Evolutionary conservation across 2,329 filamentous ascomycete species (phyloP), one percentile per base, ranked within the genome.

Genomic region (Cryphonectria nitschkei): DNA sequence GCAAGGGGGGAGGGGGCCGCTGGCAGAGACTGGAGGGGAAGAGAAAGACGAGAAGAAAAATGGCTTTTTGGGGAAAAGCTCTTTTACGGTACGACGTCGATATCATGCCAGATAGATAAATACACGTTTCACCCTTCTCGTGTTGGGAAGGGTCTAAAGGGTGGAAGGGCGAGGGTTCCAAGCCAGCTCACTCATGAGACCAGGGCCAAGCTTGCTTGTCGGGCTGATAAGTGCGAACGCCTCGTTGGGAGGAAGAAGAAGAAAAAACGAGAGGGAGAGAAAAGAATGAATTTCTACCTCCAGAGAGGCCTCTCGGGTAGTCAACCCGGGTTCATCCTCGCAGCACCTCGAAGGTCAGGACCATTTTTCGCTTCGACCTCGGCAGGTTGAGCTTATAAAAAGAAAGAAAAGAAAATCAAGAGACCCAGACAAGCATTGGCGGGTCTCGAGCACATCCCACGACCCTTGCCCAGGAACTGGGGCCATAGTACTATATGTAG

Each of bases 121-220:
- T 34, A 16, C 37, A 19, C 9, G 61, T 63, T 46, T 63, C 61
- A 63, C 61, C n/a, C 3, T 43, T 11, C 61, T 46, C 61, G 61
- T 63, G 61, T 63, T 46, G 61, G 16, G 61, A 26, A 5, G 37
- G 60, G n/a, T 39, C 14, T n/a, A 14, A 26, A n/a, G 61, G 22
- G 14, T 46, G 9, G 7, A n/a, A n/a, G 39, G 16, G 39, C 11
- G 9, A 26, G 2, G 8, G 32, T n/a, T 43, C 34, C 32, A 26
- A n/a, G n/a, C 61, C 22, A n/a, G 19, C 61, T 19, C 6, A 39
- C 22, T 9, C 19, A n/a, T 19, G 22, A 22, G 60, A 22, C 32
- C 2, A 41, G 16, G 60, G 26, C 52, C 29, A 54, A 29, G 46
- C 19, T 9, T 50, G 46, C 19, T 9, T 50, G 46, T 16, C 46